Evolutionary conservation across 164 flowering plant genomes (phyloP), one percentile per base, ranked within the genome.

Genomic region (Magnolia changhungtana): DNA sequence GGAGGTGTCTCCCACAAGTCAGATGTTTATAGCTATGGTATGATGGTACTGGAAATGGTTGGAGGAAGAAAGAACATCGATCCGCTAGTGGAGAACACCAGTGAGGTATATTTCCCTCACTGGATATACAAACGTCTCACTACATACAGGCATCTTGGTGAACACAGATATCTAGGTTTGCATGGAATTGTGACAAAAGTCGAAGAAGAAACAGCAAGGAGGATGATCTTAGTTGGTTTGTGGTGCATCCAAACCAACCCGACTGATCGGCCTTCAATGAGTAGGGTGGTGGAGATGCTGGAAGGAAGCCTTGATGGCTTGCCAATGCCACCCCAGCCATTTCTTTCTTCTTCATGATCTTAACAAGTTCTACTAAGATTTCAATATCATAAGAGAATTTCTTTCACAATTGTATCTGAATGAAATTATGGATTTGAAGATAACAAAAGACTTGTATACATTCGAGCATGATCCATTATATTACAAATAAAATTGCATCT

Each of bases 1-100:
- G 65, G 65, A 16, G 70, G 65, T 19, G 76, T 73, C 50, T 73
- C 69, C 16, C 61, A 74, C 31, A 74, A 74, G 11, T 74, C 70
- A 31, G 69, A 63, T 74, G 76, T 65, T 19, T 74, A 63, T 74
- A 74, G 76, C 18, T 64, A 23, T 63, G 76, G 76, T 9, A 45
- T 74, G 76, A 7, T 73, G 64, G 8, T 73, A 18, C 16, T 61
- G 49, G 50, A 23, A 59, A 58, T 73, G 75, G 67, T 31, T 59
- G 75, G 75, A 24, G 45, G 63, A 31, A 73, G 64, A 19, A 61
- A 59, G 58, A n/a, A 72, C n/a, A 21, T 52, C 1, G 58, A 45
- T 50, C 21, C 52, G 19, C 18, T 14, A 6, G 55, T 20, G 23
- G 52, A 6, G 31, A 72, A 72, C 11, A 11, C 75, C 2, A 72